phyloP scores from a whole-genome alignment of 352 stramenopile species.

The Phytophthora litchii region DNA sequence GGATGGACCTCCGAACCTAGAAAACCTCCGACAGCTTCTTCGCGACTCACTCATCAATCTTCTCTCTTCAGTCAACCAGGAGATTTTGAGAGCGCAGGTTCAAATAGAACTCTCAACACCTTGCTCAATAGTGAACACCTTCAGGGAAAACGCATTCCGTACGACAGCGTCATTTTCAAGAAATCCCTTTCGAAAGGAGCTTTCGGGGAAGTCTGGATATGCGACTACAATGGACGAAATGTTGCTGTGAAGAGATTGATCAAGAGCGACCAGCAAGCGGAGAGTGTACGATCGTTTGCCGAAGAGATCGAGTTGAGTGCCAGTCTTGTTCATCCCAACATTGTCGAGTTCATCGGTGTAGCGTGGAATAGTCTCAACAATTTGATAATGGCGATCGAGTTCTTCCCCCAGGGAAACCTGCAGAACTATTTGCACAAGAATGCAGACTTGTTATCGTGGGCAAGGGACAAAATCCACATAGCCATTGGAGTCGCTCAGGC shows the following conservation, averaged over 20 bases:
- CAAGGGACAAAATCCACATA: slow-evolving; percentile 45
- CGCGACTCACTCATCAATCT: background rate
- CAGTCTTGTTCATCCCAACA: slow-evolving; percentile 49
- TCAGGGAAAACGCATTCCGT: slow-evolving; percentile 13
- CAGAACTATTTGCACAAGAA: slow-evolving; percentile 21
- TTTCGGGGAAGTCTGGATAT: slow-evolving; percentile 51
- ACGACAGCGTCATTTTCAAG: slow-evolving; percentile 9
- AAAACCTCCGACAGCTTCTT: background rate
- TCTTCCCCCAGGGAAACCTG: slow-evolving; percentile 17
- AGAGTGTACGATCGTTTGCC: slow-evolving; percentile 39
- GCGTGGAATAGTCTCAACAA: slow-evolving; percentile 47
- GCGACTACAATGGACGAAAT: slow-evolving; percentile 43
- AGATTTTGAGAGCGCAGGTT: background rate
- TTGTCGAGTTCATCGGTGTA: slow-evolving; percentile 52
- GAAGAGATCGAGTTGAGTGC: slow-evolving; percentile 58
- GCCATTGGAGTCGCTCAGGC: slow-evolving; percentile 36
- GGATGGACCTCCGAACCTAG: background rate
- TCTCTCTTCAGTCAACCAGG: background rate
- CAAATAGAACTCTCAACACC: slow-evolving; percentile 15
- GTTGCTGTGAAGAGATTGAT: slow-evolving; percentile 48
- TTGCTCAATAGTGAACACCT: slow-evolving; percentile 13
- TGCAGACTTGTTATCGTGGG: slow-evolving; percentile 32
- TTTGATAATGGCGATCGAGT: slow-evolving; percentile 41
- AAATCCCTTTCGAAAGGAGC: slow-evolving; percentile 27
- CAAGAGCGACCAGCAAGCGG: slow-evolving; percentile 26